These are phyloP conservation scores for Talaromyces piceae DNA, from an alignment of 2,329 filamentous ascomycete species.

Conservation along the genomic window DNA sequence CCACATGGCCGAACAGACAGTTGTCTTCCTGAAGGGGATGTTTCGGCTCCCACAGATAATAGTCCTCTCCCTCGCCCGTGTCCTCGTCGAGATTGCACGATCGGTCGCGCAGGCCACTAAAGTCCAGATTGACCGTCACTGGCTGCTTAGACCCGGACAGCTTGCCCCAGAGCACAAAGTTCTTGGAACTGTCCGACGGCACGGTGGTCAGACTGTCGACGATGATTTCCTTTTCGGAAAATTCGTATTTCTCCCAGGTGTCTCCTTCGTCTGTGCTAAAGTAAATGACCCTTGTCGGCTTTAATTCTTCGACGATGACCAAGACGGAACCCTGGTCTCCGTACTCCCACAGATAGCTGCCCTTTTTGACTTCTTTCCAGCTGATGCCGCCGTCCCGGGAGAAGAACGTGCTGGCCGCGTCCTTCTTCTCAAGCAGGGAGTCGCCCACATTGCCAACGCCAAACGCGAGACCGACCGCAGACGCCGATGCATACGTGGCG, in stretches of 20 bases:
- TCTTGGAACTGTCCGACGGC: slow-evolving; percentile 78
- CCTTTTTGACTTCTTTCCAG: slow-evolving; percentile 81
- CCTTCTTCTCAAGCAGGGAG: slow-evolving; percentile 38
- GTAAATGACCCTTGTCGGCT: slow-evolving; percentile 59
- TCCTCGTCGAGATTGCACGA: slow-evolving; percentile 61
- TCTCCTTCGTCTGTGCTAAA: slow-evolving; percentile 77
- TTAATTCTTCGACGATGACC: slow-evolving; percentile 69
- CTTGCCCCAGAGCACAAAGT: slow-evolving; percentile 82
- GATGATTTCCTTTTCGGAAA: slow-evolving; percentile 62
- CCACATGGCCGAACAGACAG: slow-evolving; percentile 87
- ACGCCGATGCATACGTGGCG: slow-evolving; percentile 80
- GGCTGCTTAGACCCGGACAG: slow-evolving; percentile 43
- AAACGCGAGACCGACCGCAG: slow-evolving; percentile 85
- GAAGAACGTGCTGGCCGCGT: slow-evolving; percentile 77
- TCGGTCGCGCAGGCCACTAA: slow-evolving; percentile 67
- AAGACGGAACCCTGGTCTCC: slow-evolving; percentile 92
- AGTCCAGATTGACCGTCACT: slow-evolving; percentile 79
- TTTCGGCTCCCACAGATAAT: slow-evolving; percentile 77
- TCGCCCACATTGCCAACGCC: slow-evolving; percentile 85
- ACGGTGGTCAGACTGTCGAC: slow-evolving; percentile 80
- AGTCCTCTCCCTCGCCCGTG: slow-evolving; percentile 56
- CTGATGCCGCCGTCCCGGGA: slow-evolving; percentile 82
- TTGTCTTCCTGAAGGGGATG: slow-evolving; percentile 72
- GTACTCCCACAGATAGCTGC: slow-evolving; percentile 85
- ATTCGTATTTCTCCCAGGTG: slow-evolving; percentile 69